These are phyloP conservation scores for Xerocomus spinulosus DNA, from an alignment of 768 basidiomycete genomes.

Conservation along the genomic window DNA sequence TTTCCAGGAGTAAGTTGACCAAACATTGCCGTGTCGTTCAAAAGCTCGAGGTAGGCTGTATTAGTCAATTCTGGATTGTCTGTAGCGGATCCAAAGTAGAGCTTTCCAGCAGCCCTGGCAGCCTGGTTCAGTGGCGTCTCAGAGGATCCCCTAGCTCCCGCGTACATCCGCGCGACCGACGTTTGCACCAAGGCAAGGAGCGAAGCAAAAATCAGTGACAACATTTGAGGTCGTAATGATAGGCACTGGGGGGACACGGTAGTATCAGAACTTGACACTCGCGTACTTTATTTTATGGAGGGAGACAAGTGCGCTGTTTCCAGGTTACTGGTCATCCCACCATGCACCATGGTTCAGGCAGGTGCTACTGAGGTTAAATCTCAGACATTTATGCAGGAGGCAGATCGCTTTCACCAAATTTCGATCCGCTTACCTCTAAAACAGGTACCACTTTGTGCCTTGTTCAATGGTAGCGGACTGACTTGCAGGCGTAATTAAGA, in stretches of 20 bases:
- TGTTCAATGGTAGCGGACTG: too few relatives aligned
- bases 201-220: not conserved
- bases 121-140: slow-evolving; percentile 28
- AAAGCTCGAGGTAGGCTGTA: slow-evolving; percentile 9
- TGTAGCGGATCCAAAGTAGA: slow-evolving; percentile 47
- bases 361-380: not conserved
- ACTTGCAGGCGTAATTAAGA: too few relatives aligned
- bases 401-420: not conserved
- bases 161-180: not conserved
- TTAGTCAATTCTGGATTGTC: slow-evolving; percentile 44
- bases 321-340: not conserved
- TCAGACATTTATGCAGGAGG: not conserved
- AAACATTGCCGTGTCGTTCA: slow-evolving; percentile 11
- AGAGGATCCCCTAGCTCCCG: not conserved
- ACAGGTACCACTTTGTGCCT: too few relatives aligned
- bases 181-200: not conserved
- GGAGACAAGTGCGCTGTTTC: not conserved
- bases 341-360: not conserved
- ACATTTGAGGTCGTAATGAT: not conserved
- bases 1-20: slow-evolving; percentile 19
- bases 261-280: not conserved
- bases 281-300: not conserved
- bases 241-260: not conserved
- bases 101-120: slow-evolving; percentile 38
- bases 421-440: not conserved